These are phyloP conservation scores for Syzygium jambos DNA, from an alignment of 345 rosid genomes.

Conservation along the genomic window DNA sequence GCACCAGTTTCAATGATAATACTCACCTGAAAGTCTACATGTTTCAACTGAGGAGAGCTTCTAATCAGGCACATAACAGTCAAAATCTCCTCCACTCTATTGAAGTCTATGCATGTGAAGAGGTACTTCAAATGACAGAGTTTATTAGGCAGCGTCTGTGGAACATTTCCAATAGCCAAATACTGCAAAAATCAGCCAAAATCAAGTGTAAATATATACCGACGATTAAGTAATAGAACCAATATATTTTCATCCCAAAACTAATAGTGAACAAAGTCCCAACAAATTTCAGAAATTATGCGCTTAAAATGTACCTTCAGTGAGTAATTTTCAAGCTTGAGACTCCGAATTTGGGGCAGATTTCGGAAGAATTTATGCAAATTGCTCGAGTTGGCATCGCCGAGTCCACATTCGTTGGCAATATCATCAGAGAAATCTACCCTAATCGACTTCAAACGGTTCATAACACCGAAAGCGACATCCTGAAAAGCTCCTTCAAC, in stretches of 20 bases:
- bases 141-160: background rate
- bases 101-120: background rate
- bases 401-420: background rate
- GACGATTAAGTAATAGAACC: background rate
- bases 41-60: background rate
- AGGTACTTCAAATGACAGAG: background rate
- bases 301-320: background rate
- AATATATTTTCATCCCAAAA: background rate
- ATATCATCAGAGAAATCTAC: background rate
- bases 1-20: background rate
- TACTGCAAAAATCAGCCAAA: background rate
- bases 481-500: background rate
- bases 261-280: background rate
- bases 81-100: background rate
- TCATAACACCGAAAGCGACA: background rate
- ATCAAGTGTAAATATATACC: background rate
- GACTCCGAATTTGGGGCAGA: background rate
- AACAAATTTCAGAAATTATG: background rate
- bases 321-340: background rate
- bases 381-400: background rate
- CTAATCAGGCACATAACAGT: background rate
- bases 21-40: background rate
- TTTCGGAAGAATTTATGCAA: background rate
- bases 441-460: background rate
- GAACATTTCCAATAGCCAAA: background rate